These are phyloP conservation scores for Pythium sp. DNA, from an alignment of 352 stramenopile species.

Conservation along the genomic window DNA sequence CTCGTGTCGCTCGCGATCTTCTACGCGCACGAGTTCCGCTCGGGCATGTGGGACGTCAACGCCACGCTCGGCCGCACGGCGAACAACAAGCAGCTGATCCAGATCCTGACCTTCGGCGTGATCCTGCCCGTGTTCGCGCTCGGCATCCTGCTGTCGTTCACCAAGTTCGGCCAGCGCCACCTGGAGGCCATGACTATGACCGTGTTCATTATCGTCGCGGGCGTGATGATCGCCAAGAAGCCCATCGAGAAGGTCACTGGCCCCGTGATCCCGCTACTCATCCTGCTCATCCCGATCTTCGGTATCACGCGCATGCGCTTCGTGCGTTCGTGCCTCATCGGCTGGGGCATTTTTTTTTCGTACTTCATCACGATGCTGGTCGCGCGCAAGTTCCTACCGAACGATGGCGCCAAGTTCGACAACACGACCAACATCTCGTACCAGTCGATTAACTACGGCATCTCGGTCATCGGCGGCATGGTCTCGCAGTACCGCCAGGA, in stretches of 20 bases:
- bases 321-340: slow-evolving; percentile 66
- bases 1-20: slow-evolving; percentile 53
- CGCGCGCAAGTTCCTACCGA: slow-evolving; percentile 34
- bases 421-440: slow-evolving; percentile 75
- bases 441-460: slow-evolving; percentile 82
- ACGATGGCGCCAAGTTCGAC: slow-evolving; percentile 42
- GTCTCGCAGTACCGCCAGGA: slow-evolving; percentile 85
- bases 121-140: slow-evolving; percentile 55
- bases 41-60: slow-evolving; percentile 37
- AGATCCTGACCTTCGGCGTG: slow-evolving; percentile 57
- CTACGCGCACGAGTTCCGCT: slow-evolving; percentile 51
- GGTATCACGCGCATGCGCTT: slow-evolving; percentile 84
- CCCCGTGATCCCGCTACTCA: slow-evolving; percentile 71
- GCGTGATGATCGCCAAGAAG: slow-evolving; percentile 80
- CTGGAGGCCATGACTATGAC: slow-evolving; percentile 61
- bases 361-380: slow-evolving; percentile 66
- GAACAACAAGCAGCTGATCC: slow-evolving; percentile 41
- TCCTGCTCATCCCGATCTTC: slow-evolving; percentile 80
- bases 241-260: slow-evolving; percentile 64
- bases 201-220: slow-evolving; percentile 59
- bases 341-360: slow-evolving; percentile 66
- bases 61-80: slow-evolving; percentile 31
- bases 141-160: slow-evolving; percentile 54
- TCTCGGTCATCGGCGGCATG: slow-evolving; percentile 75
- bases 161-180: slow-evolving; percentile 37